Percentiles rank a stretch among this genome's conserved stretches.
These are phyloP conservation scores for Quercus variabilis DNA, from an alignment of 306 rosid species.

Conservation along the genomic window DNA sequence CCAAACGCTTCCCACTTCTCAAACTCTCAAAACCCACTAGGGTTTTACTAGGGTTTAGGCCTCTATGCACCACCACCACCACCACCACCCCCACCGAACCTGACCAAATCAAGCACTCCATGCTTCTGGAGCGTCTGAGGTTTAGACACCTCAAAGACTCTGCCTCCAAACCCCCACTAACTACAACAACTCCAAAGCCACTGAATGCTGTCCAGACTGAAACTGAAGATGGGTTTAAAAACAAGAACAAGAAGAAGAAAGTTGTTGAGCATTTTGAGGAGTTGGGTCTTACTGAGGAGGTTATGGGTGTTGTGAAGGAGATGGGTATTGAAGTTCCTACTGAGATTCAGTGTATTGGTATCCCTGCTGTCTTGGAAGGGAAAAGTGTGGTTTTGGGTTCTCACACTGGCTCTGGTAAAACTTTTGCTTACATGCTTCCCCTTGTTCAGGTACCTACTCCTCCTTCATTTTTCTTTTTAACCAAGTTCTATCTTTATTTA, in stretches of 20 bases:
- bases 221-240: constrained; percentile 28
- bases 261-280: constrained; percentile 56
- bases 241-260: constrained; percentile 37
- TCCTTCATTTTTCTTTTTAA: background rate
- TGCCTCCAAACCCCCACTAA: constrained; percentile 14
- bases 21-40: constrained; percentile 32
- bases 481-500: background rate
- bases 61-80: constrained; percentile 50
- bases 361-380: constrained; percentile 79
- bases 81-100: constrained; percentile 11
- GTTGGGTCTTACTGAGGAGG: constrained; percentile 71
- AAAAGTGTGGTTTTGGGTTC: constrained; percentile 89
- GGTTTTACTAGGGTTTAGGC: constrained; percentile 45
- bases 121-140: constrained; percentile 75
- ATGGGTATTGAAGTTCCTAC: constrained; percentile 79
- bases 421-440: constrained; percentile 91
- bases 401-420: constrained; percentile 96
- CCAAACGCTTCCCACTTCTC: constrained; percentile 39
- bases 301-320: constrained; percentile 70
- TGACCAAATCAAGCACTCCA: constrained; percentile 48
- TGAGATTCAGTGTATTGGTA: constrained; percentile 89
- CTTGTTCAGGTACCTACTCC: constrained; percentile 67
- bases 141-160: constrained; percentile 59
- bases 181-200: constrained; percentile 4
- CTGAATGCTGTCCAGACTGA: constrained; percentile 5